These are phyloP conservation scores for Exserohilum rostratum DNA, from an alignment of 2,329 filamentous ascomycete genomes.

Conservation along the genomic window DNA sequence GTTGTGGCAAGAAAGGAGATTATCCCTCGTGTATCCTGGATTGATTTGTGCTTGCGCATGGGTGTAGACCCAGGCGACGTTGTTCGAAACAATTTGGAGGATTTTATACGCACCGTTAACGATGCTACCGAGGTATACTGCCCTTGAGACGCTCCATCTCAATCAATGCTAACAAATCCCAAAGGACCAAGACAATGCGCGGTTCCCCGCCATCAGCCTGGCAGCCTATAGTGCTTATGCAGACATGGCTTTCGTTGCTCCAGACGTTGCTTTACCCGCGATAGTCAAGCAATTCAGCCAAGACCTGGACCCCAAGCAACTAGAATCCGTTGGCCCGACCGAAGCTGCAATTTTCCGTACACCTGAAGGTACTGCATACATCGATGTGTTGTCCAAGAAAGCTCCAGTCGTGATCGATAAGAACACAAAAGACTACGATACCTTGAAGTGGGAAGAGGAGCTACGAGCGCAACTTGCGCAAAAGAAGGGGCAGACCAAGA, in stretches of 20 bases:
- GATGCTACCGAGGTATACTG: conserved; percentile 60
- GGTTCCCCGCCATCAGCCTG: conserved; percentile 56
- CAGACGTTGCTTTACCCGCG: conserved; percentile 76
- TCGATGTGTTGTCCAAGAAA: conserved; percentile 90
- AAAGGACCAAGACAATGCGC: conserved; percentile 30
- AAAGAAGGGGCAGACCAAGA: conserved; percentile 91
- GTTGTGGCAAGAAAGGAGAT: conserved; percentile 80
- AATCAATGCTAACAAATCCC: conserved; percentile 2
- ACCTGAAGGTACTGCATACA: conserved; percentile 82
- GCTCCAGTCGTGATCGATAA: conserved; percentile 76
- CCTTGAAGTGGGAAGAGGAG: conserved; percentile 96
- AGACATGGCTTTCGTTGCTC: conserved; percentile 91
- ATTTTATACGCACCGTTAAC: conserved; percentile 72
- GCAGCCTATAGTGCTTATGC: conserved; percentile 86
- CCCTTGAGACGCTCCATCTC: conserved; percentile 17
- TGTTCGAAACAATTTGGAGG: conserved; percentile 66
- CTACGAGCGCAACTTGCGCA: conserved; percentile 83
- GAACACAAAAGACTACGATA: conserved; percentile 93
- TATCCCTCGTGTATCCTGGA: conserved; percentile 82
- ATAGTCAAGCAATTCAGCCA: conserved; percentile 75
- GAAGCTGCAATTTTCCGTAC: conserved; percentile 94
- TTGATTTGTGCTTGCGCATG: conserved; percentile 80
- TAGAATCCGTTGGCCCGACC: conserved; percentile 77
- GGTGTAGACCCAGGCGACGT: conserved; percentile 83
- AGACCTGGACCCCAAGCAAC: conserved; percentile 73